These are phyloP conservation scores for Termitomyces titanicus DNA, from an alignment of 768 basidiomycete genomes.

Conservation along the genomic window DNA sequence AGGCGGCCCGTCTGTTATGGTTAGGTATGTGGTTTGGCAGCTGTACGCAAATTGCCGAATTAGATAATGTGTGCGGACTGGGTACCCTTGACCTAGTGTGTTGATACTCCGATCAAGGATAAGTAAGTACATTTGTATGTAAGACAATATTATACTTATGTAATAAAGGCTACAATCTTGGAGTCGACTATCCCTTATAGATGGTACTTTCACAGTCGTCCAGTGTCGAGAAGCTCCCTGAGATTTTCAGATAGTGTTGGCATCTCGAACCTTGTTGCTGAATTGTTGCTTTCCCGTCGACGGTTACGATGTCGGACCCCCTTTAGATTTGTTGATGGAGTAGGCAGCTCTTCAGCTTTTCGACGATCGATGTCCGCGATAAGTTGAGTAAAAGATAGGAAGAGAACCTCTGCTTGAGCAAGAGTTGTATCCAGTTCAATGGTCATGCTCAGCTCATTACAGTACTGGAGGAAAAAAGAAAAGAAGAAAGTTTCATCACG, in stretches of 20 bases:
- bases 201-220: constrained; percentile 20
- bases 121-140: too few species aligned
- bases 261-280: constrained; percentile 29
- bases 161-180: too few species aligned
- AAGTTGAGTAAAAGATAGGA: constrained; percentile 84
- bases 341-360: constrained; percentile 52
- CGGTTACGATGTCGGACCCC: constrained; percentile 19
- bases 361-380: constrained; percentile 88
- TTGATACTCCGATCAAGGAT: too few species aligned
- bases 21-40: too few species aligned
- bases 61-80: too few species aligned
- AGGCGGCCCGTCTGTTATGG: too few species aligned
- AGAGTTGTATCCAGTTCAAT: constrained; percentile 96
- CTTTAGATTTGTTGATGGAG: constrained; percentile 33
- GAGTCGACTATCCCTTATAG: not conserved
- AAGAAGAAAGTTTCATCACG: not conserved
- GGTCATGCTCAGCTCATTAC: constrained; percentile 93
- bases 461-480: constrained; percentile 54
- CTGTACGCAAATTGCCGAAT: too few species aligned
- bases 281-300: not conserved
- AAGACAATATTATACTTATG: too few species aligned
- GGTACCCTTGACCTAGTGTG: too few species aligned
- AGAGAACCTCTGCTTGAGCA: constrained; percentile 95
- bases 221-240: constrained; percentile 52
- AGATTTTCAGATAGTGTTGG: constrained; percentile 60